These are phyloP conservation scores for Nelumbo lutea DNA, from an alignment of 164 flowering plant species.

Conservation along the genomic window DNA sequence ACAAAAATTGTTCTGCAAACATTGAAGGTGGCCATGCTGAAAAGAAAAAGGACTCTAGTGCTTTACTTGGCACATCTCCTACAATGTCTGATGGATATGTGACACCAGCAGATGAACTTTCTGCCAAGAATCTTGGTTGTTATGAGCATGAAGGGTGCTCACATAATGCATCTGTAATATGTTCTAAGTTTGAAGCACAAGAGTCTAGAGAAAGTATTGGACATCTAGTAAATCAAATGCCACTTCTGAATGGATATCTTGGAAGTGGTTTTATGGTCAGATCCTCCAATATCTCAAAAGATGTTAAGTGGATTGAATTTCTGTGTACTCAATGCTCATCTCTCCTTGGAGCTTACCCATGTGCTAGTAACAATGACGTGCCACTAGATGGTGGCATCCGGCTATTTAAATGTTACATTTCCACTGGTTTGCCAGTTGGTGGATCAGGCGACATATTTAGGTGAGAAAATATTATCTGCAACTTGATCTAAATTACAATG, in stretches of 20 bases:
- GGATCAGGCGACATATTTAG: constrained; percentile 53
- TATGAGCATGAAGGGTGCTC: constrained; percentile 24
- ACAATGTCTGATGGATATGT: constrained; percentile 18
- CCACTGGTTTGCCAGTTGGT: constrained; percentile 49
- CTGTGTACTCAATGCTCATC: constrained; percentile 62
- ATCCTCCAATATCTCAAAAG: constrained; percentile 55
- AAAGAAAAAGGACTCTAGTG: constrained; percentile 8
- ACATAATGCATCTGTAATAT: constrained; percentile 18
- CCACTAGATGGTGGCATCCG: constrained; percentile 78
- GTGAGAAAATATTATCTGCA: constrained; percentile 25
- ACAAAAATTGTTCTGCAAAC: constrained; percentile 11
- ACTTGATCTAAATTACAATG: not conserved
- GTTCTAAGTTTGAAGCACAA: constrained; percentile 15
- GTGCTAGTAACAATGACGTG: constrained; percentile 18
- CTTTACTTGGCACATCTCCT: constrained; percentile 12
- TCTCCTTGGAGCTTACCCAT: constrained; percentile 75
- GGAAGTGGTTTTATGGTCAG: constrained; percentile 69
- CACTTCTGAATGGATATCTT: constrained; percentile 61
- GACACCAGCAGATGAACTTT: constrained; percentile 11
- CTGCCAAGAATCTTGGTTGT: constrained; percentile 1
- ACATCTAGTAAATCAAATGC: constrained; percentile 35
- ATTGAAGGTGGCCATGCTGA: constrained; percentile 5
- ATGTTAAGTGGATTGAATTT: constrained; percentile 62
- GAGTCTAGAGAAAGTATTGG: constrained; percentile 11
- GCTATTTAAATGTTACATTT: constrained; percentile 68